Percentiles rank a stretch among this genome's conserved stretches.
Conservation (phyloP, 2,329 filamentous ascomycete species). For the Arthrocladium fulminans region DNA sequence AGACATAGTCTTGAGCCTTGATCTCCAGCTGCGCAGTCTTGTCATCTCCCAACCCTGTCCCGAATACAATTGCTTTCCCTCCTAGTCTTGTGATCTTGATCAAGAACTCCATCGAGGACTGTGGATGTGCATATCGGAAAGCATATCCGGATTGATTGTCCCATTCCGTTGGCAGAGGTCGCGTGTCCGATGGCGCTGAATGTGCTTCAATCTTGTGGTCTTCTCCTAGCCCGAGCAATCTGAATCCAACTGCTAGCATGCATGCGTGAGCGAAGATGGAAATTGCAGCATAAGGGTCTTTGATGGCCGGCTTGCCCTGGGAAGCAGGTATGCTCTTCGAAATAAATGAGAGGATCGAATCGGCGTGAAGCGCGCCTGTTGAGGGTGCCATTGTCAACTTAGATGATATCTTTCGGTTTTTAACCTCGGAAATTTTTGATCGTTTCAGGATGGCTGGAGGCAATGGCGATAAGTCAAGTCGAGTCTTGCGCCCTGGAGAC, state of each 20-base stretch:
- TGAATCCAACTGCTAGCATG: conserved; percentile 71
- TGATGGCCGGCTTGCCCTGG: conserved; percentile 24
- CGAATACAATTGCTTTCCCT: conserved; percentile 73
- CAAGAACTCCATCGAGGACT: conserved; percentile 76
- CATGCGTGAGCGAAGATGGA: conserved; percentile 77
- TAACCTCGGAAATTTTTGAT: too few species aligned
- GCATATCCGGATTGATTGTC: conserved; percentile 63
- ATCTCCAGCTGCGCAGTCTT: conserved; percentile 71
- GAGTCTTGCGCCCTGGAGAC: too few species aligned
- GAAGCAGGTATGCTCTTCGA: conserved; percentile 23
- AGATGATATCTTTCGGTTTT: too few species aligned
- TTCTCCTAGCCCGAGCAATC: conserved; percentile 73
- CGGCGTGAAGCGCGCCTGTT: conserved; percentile 15
- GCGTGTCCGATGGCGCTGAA: conserved; percentile 47
- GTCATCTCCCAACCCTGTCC: conserved; percentile 69
- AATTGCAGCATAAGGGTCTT: conserved; percentile 63
- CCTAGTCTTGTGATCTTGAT: conserved; percentile 76
- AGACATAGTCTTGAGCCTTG: conserved; percentile 64
- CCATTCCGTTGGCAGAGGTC: conserved; percentile 67
- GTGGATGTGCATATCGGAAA: conserved; percentile 78
- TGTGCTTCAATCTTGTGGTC: conserved; percentile 62
- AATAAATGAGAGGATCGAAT: conserved; percentile 23
- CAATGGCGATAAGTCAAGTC: too few species aligned
- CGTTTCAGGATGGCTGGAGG: neutral
- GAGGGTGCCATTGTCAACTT: conserved; percentile 15